Evolutionary conservation across 169 alveolate species (phyloP), one percentile per base, ranked within the genome.

Genomic region (Plasmodium gaboni): DNA sequence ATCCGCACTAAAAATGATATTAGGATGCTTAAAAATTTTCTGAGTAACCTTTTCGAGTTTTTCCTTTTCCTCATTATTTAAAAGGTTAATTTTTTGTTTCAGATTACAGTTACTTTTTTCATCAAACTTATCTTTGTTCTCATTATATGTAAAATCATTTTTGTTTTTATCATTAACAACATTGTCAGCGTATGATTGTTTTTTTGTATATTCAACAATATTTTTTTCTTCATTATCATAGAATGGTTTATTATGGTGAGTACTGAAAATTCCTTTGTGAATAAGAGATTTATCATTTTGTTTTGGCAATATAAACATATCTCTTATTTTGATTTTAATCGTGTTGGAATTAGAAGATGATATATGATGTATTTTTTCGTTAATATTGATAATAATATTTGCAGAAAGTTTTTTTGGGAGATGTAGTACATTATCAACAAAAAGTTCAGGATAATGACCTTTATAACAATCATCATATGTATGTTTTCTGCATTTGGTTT

Each of bases 371-470:
- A 83, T 28, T 69, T 69, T 67, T 69, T 69, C 74, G 59, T 83
- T 26, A 32, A 83, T 46, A 83, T 83, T 85, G 19, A 83, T 83
- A 32, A 83, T 69, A 26, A 83, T 72, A 67, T 83, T 83, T 38
- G 86, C 83, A n/a, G 74, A 83, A 15, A 83, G 86, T 7, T 68
- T 83, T 63, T 83, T 83, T 44, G n/a, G 51, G n/a, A 83, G 44
- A 26, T 83, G 73, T 15, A 83, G 67, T 26, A 83, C 91, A 59
- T 69, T 7, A 22, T 83, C 86, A 72, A 68, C 91, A 55, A 83
- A 83, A 51, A 83, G 57, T 83, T 83, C 91, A 13, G 91, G 91
- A 50, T 83, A 83, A 61, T 83, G 44, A 0, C 91, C 91, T 50
- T 69, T 71, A 60, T 63, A 83, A 10, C 22, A 6, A 4, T 83